A percentile compares a stretch with the other conserved stretches of the same genome.
Conservation (phyloP, 768 basidiomycete genomes). For the Kwoniella heveanensis region DNA sequence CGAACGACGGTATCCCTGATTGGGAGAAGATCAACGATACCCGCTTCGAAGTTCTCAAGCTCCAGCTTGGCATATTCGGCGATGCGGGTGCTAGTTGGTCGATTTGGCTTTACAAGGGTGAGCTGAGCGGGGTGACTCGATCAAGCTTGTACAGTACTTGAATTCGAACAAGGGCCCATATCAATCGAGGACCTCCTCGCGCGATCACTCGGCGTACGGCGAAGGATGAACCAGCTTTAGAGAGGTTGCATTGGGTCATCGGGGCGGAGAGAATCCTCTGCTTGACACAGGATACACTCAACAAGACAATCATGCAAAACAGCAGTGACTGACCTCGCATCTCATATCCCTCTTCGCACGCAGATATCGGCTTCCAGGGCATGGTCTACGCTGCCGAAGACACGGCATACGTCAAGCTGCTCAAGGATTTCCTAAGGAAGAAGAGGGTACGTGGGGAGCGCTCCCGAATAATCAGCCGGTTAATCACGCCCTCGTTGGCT, state of each 20-base stretch:
- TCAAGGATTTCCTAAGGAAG: slow-evolving; percentile 71
- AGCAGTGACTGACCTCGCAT: too few relatives aligned
- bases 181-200: too few relatives aligned
- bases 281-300: too few relatives aligned
- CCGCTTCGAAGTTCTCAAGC: slow-evolving; percentile 69
- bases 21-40: slow-evolving; percentile 69
- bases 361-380: slow-evolving; percentile 63
- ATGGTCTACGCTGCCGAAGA: slow-evolving; percentile 74
- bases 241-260: too few relatives aligned
- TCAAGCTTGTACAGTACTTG: too few relatives aligned
- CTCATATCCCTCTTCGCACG: too few relatives aligned
- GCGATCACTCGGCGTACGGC: too few relatives aligned
- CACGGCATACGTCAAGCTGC: slow-evolving; percentile 71
- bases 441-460: slow-evolving; percentile 61
- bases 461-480: neutral
- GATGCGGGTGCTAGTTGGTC: slow-evolving; percentile 65
- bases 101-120: slow-evolving; percentile 79
- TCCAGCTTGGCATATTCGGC: slow-evolving; percentile 74
- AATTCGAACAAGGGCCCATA: too few relatives aligned
- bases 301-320: too few relatives aligned
- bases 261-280: too few relatives aligned
- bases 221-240: too few relatives aligned
- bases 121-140: neutral
- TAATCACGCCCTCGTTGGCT: too few relatives aligned
- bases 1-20: slow-evolving; percentile 61